A percentile compares a stretch with the other conserved stretches of the same genome.
Evolutionary conservation across 306 rosid genomes (phyloP).

Genomic region (Vigna mungo): DNA sequence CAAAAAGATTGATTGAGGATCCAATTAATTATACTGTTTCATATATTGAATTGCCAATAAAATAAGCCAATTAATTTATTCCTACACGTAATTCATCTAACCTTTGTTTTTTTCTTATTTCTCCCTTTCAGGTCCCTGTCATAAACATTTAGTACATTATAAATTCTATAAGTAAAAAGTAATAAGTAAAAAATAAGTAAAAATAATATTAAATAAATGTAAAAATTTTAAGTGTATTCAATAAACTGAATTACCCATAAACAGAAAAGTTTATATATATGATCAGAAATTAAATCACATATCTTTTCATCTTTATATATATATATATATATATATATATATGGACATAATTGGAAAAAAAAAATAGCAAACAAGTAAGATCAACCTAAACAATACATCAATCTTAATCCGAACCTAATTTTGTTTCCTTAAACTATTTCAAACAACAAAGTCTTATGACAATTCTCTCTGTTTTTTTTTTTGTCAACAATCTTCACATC

Average conservation of each 20-base stretch:
- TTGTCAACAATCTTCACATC: constrained; percentile 21
- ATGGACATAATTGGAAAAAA: not conserved
- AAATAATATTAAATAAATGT: too few species aligned
- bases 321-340: constrained; percentile 30
- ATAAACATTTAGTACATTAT: not conserved
- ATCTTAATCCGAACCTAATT: constrained; percentile 19
- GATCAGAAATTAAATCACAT: constrained; percentile 7
- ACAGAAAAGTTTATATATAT: not conserved
- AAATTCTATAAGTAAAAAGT: too few species aligned
- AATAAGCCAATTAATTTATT: not conserved
- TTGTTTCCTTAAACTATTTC: constrained; percentile 14
- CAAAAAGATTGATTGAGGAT: too few species aligned
- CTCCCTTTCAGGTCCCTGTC: not conserved
- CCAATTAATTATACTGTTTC: too few species aligned
- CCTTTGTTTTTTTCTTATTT: not conserved
- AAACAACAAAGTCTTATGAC: constrained; percentile 28
- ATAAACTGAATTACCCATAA: not conserved
- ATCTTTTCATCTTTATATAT: constrained; percentile 20
- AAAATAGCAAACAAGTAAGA: not conserved
- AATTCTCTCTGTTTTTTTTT: not conserved
- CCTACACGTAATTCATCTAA: not conserved
- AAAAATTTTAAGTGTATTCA: too few species aligned
- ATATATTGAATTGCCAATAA: not conserved
- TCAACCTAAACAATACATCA: constrained; percentile 34
- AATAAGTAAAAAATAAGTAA: too few species aligned